phyloP scores from a whole-genome alignment of 345 rosid species.

The Populus pruinosa region DNA sequence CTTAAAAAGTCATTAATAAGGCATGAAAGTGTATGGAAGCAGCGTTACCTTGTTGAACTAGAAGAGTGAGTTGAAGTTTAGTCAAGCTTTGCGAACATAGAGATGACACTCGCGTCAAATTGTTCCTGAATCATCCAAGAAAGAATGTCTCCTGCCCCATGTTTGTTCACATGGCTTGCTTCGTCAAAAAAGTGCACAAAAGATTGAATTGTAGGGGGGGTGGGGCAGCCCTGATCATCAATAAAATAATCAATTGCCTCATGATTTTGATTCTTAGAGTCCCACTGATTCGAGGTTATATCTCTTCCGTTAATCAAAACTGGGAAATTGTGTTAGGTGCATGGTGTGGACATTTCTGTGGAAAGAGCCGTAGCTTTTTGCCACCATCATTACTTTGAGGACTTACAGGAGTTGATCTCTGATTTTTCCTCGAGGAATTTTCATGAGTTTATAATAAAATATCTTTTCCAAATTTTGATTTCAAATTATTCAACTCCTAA shows the following conservation, averaged over 20 bases:
- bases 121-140: neutral
- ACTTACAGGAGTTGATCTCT: neutral
- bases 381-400: neutral
- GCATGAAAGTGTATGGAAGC: neutral
- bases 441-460: neutral
- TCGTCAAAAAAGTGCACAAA: slow-evolving; percentile 3
- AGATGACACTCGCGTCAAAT: neutral
- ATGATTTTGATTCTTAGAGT: neutral
- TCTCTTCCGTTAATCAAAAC: neutral
- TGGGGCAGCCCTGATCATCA: neutral
- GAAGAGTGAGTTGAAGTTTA: neutral
- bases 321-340: no score
- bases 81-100: neutral
- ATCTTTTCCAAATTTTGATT: neutral
- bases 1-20: neutral
- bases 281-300: neutral
- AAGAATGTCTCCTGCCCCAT: neutral
- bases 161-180: slow-evolving; percentile 1
- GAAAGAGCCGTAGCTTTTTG: slow-evolving; percentile 8
- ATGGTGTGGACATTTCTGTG: neutral
- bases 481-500: neutral
- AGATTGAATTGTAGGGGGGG: neutral
- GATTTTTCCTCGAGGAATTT: neutral
- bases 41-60: neutral
- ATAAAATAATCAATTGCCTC: neutral